A percentile compares a stretch with the other conserved stretches of the same genome.
These are phyloP conservation scores for Stentor roeselii DNA, from an alignment of 73 alveolate species.

Conservation along the genomic window DNA sequence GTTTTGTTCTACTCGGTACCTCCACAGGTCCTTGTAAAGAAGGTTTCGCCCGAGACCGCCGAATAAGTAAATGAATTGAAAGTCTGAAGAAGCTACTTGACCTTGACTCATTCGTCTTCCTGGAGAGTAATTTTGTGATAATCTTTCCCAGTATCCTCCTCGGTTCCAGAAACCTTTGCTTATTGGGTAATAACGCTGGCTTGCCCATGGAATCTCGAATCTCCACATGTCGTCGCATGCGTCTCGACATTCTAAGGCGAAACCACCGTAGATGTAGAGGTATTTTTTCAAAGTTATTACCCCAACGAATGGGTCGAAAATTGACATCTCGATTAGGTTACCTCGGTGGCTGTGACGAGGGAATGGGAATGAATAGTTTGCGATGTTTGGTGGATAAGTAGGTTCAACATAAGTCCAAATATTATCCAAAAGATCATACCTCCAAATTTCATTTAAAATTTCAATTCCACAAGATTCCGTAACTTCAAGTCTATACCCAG, in stretches of 20 bases:
- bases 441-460: conserved; percentile 56
- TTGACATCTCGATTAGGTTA: conserved; percentile 28
- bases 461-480: conserved; percentile 57
- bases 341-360: conserved; percentile 60
- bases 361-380: conserved; percentile 37
- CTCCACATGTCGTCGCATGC: conserved; percentile 66
- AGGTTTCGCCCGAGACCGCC: conserved; percentile 4
- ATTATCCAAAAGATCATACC: conserved; percentile 44
- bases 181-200: conserved; percentile 46
- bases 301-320: conserved; percentile 18
- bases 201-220: conserved; percentile 60
- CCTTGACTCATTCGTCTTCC: conserved; percentile 12
- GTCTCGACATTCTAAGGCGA: conserved; percentile 58
- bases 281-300: conserved; percentile 32
- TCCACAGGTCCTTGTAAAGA: conserved; percentile 21
- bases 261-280: conserved; percentile 69
- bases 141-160: conserved; percentile 40
- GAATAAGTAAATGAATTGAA: conserved; percentile 13
- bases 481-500: neutral
- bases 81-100: conserved; percentile 1
- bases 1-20: neutral
- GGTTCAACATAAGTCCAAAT: conserved; percentile 48
- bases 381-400: conserved; percentile 38
- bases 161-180: conserved; percentile 29
- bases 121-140: neutral